A percentile compares a stretch with the other conserved stretches of the same genome.
Conservation (phyloP, 2,329 filamentous ascomycete genomes). For the Mycosphaerella sp. region DNA sequence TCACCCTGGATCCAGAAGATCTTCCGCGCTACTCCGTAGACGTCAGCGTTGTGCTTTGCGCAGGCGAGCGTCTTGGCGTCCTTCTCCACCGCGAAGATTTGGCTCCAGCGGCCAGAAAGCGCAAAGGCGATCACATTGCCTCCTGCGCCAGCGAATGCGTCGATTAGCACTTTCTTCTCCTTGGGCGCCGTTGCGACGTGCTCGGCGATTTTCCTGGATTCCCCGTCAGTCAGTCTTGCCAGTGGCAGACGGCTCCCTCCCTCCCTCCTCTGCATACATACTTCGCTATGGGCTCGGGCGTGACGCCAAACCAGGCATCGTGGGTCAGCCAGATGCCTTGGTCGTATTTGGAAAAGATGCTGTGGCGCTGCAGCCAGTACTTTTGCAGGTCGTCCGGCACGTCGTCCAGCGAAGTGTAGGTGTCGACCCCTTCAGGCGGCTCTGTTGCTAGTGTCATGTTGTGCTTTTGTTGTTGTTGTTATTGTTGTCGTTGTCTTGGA, state of each 20-base stretch:
- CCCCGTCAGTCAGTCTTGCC: not conserved
- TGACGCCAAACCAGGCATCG: conserved; percentile 94
- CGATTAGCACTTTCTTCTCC: conserved; percentile 64
- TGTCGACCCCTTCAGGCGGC: conserved; percentile 60
- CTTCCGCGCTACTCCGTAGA: conserved; percentile 71
- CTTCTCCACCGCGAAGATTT: conserved; percentile 83
- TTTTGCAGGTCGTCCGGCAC: conserved; percentile 82
- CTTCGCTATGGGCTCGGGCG: conserved; percentile 84
- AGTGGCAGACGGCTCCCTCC: no score
- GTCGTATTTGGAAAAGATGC: conserved; percentile 82
- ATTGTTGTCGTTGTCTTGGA: not conserved
- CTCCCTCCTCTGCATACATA: no score
- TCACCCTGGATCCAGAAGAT: conserved; percentile 86
- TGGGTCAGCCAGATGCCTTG: conserved; percentile 85
- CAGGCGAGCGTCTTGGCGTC: conserved; percentile 75
- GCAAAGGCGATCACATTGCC: conserved; percentile 97
- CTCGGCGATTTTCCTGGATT: conserved; percentile 66
- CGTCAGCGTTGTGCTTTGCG: conserved; percentile 81
- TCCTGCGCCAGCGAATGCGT: conserved; percentile 85
- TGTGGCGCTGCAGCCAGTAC: conserved; percentile 85
- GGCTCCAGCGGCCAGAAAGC: conserved; percentile 68
- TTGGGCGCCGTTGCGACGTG: conserved; percentile 57
- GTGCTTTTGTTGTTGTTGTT: not conserved
- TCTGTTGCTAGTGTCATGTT: conserved; percentile 13
- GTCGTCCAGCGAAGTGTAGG: conserved; percentile 64